Evolutionary conservation across 73 alveolate species (phyloP).

Genomic region (Paramecium sexaurelia): DNA sequence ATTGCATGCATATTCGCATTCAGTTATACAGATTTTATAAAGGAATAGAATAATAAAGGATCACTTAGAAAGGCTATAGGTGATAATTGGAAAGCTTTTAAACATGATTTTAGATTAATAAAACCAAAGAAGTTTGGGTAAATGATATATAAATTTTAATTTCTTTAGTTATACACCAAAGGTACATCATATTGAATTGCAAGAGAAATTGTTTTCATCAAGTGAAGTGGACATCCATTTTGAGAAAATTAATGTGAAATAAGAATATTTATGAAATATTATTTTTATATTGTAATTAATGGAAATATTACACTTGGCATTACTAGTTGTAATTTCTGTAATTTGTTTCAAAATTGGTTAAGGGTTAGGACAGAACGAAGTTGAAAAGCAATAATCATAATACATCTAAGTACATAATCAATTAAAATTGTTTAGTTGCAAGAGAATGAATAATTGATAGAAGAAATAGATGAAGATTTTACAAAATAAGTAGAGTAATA

Average conservation of each 20-base stretch:
- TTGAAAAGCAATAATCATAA: slow-evolving; percentile 10
- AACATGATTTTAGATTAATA: slow-evolving; percentile 64
- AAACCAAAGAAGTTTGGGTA: slow-evolving; percentile 67
- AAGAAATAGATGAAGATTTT: slow-evolving; percentile 23
- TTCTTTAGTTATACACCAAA: background rate
- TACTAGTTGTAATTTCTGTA: background rate
- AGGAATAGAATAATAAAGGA: background rate
- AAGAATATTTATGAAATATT: background rate
- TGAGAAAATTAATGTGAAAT: background rate
- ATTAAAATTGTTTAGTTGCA: background rate
- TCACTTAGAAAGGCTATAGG: slow-evolving; percentile 14
- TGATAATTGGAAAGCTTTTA: slow-evolving; percentile 65
- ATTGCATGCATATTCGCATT: slow-evolving; percentile 60
- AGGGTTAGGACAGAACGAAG: background rate
- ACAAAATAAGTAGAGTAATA: slow-evolving; percentile 10
- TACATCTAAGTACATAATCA: background rate
- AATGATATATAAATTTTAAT: background rate
- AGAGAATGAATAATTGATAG: slow-evolving; percentile 48
- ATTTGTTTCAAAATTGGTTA: slow-evolving; percentile 35
- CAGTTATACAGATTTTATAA: slow-evolving; percentile 9
- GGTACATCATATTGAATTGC: background rate
- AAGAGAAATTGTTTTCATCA: background rate
- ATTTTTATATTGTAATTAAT: background rate
- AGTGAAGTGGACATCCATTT: background rate
- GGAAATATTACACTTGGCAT: slow-evolving; percentile 56